Conservation (phyloP, 1,139 yeast species). For the Eremothecium cymbalariae region DNA sequence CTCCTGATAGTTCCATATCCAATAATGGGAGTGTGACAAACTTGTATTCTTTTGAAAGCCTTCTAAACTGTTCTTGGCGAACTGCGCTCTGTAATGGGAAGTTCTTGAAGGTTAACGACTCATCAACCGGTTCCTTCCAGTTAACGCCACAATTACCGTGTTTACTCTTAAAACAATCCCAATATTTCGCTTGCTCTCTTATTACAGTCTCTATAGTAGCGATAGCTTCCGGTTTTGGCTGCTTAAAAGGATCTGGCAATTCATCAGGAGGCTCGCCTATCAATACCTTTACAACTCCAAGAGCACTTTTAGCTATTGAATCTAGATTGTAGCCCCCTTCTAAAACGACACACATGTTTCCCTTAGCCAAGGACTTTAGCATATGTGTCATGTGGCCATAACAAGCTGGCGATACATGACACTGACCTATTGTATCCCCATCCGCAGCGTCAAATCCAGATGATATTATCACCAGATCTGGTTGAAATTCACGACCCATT, state of each 20-base stretch:
- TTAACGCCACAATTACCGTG: conserved; percentile 46
- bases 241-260: conserved; percentile 35
- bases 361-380: conserved; percentile 80
- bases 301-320: conserved; percentile 81
- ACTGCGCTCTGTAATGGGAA: conserved; percentile 61
- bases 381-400: conserved; percentile 94
- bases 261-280: conserved; percentile 94
- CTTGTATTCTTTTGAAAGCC: conserved; percentile 45
- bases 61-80: conserved; percentile 58
- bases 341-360: conserved; percentile 77
- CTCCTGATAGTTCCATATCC: conserved; percentile 47
- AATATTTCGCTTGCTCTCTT: conserved; percentile 71
- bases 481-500: conserved; percentile 77
- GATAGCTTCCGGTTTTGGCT: conserved; percentile 73
- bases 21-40: conserved; percentile 68
- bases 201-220: conserved; percentile 81
- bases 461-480: conserved; percentile 86
- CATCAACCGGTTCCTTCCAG: conserved; percentile 21
- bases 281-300: conserved; percentile 84
- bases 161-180: conserved; percentile 61
- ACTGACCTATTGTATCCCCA: conserved; percentile 97
- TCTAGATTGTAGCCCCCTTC: conserved; percentile 97
- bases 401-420: conserved; percentile 92
- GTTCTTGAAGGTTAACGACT: conserved; percentile 26
- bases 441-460: conserved; percentile 99